Evolutionary conservation across 352 stramenopile genomes (phyloP), one percentile per base, ranked within the genome.

Genomic region (Sclerospora graminicola): DNA sequence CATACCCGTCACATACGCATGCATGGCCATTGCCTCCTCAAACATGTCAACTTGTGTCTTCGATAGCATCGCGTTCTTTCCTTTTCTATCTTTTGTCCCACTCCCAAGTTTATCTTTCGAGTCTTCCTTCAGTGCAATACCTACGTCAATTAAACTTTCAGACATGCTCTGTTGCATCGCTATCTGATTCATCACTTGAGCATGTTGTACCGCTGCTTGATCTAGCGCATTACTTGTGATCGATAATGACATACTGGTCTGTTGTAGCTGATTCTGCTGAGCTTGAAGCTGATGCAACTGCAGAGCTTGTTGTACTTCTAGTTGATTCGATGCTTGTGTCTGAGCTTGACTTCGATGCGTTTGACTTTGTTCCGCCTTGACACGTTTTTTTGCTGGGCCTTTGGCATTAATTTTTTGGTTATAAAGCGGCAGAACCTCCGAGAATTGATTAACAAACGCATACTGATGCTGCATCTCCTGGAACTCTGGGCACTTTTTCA

Each of bases 401-500:
- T 89, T 89, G 15, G 73, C 66, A 44, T 58, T 84, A 38, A 88
- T 71, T 54, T 86, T 90, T 57, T 86, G 72, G 48, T 90, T 81
- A 53, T 90, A 90, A 11, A 88, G 57, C 26, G 78, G 78, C 48
- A 90, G 46, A 9, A 85, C 74, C 51, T 90, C 78, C 29, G 80
- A 66, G 52, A 86, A 90, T 49, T 88, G 75, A 33, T 63, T 63
- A 27, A 85, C 80, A 50, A 90, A 90, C 11, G 70, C 53, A 41
- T 78, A 86, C 54, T 90, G 78, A 54, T 88, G 78, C 63, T 90
- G 78, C 56, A 69, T 75, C 57, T 59, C 78, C 48, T 90, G 78
- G 59, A 90, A 90, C 8, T 66, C 68, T 20, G 42, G 59, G 51
- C 78, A 90, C 43, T 86, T 87, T 38, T 90, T 90, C 8, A 90